Conservation (phyloP, 257 asterid species). For the Osmanthus fragrans region DNA sequence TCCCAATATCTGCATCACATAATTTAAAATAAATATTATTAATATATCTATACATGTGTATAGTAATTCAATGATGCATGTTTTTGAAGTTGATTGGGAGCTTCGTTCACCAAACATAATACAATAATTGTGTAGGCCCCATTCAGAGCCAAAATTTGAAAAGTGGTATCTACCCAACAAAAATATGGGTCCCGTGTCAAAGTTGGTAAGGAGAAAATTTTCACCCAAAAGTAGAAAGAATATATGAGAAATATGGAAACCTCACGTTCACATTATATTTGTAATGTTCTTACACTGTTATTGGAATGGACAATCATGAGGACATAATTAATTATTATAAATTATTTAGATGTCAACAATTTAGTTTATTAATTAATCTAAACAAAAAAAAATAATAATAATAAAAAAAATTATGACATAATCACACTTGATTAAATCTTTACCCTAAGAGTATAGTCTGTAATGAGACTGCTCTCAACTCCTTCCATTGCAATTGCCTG, state of each 20-base stretch:
- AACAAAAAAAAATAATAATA: too few relatives aligned
- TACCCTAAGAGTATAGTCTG: constrained; percentile 69
- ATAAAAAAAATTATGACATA: neutral
- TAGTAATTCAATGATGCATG: too few relatives aligned
- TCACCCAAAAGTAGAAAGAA: constrained; percentile 10
- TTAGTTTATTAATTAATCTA: neutral
- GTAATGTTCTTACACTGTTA: neutral
- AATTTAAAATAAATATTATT: neutral
- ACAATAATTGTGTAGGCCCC: neutral
- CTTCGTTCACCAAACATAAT: constrained; percentile 10
- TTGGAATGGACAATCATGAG: neutral
- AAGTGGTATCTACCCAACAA: constrained; percentile 1
- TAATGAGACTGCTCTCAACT: constrained; percentile 48
- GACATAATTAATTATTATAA: neutral
- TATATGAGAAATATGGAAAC: neutral
- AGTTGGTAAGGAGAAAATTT: constrained; percentile 31
- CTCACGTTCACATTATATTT: neutral
- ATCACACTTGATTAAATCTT: neutral
- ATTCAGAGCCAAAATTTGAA: neutral
- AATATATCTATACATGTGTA: neutral
- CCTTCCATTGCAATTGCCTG: constrained; percentile 69
- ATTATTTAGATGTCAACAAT: neutral
- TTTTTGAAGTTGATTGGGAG: neutral
- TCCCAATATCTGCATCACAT: constrained; percentile 53
- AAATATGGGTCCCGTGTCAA: constrained; percentile 1